Conservation (phyloP, 192 early-diverging fungal genomes). For the Kappamyces sp. region DNA sequence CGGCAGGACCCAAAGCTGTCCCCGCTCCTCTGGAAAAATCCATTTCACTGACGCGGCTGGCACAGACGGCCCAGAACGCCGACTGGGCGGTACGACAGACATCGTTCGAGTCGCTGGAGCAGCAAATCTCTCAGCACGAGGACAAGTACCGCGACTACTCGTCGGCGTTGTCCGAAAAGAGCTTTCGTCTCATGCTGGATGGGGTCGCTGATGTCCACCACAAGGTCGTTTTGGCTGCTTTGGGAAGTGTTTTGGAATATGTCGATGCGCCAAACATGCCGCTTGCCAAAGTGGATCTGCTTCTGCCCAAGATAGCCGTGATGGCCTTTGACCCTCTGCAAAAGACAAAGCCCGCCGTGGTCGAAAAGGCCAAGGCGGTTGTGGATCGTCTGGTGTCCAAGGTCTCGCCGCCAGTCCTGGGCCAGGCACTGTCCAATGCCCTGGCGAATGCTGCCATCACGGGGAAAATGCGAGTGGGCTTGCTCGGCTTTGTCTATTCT, state of each 20-base stretch:
- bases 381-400: neutral
- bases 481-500: constrained; percentile 1
- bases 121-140: neutral
- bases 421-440: constrained; percentile 6
- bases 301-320: neutral
- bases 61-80: neutral
- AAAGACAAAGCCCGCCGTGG: constrained; percentile 7
- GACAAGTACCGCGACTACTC: constrained; percentile 6
- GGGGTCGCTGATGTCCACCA: constrained; percentile 7
- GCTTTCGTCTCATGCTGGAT: constrained; percentile 2
- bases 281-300: constrained; percentile 9
- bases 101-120: constrained; percentile 4
- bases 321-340: neutral
- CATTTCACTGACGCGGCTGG: constrained; percentile 4
- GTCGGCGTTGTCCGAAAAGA: constrained; percentile 3
- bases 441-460: neutral
- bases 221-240: constrained; percentile 4
- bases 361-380: neutral
- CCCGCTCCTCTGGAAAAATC: constrained; percentile 3
- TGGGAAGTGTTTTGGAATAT: constrained; percentile 5
- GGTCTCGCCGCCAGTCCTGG: neutral
- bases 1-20: neutral
- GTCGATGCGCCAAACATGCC: constrained; percentile 4
- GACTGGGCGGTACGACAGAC: constrained; percentile 6
- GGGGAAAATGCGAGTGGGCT: constrained; percentile 2